Percentiles rank a stretch among this genome's conserved stretches.
Evolutionary conservation across 108 stramenopile species (phyloP).

Genomic region (Cylindrotheca closterium): DNA sequence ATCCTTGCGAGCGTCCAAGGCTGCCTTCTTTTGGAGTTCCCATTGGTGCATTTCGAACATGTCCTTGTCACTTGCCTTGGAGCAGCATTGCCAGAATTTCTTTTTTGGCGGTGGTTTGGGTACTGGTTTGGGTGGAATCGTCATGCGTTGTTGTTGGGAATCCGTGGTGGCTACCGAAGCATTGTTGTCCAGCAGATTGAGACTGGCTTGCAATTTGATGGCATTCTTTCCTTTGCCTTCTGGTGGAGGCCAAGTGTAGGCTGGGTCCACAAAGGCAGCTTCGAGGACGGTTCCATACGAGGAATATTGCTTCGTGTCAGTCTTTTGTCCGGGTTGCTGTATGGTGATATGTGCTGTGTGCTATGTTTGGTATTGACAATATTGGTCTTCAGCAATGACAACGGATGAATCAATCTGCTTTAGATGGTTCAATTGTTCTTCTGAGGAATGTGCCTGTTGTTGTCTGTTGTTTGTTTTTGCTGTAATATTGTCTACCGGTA

Average conservation of each 20-base stretch:
- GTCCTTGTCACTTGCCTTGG: conserved; percentile 19
- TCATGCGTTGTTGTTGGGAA: conserved; percentile 42
- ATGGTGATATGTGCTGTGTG: too few relatives aligned
- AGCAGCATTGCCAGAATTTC: conserved; percentile 25
- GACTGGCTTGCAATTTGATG: conserved; percentile 74
- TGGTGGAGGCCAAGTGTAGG: conserved; percentile 78
- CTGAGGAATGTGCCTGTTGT: too few relatives aligned
- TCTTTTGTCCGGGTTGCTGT: too few relatives aligned
- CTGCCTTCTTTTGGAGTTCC: conserved; percentile 38
- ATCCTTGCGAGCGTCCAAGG: conserved; percentile 28
- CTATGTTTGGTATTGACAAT: too few relatives aligned
- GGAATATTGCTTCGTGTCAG: not conserved
- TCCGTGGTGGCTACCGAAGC: conserved; percentile 38
- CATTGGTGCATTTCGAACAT: conserved; percentile 34
- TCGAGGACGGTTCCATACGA: conserved; percentile 68
- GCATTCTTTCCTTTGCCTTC: conserved; percentile 77
- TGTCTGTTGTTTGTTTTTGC: too few relatives aligned
- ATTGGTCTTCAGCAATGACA: too few relatives aligned
- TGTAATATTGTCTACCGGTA: too few relatives aligned
- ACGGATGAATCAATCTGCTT: too few relatives aligned
- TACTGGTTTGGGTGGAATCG: conserved; percentile 20
- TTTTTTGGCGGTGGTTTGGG: not conserved
- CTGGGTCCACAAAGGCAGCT: conserved; percentile 87
- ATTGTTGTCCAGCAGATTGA: conserved; percentile 44
- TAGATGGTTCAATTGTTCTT: too few relatives aligned